Evolutionary conservation across 148 eudicot species (phyloP), one percentile per base, ranked within the genome.

Genomic region (Camellia japonica): DNA sequence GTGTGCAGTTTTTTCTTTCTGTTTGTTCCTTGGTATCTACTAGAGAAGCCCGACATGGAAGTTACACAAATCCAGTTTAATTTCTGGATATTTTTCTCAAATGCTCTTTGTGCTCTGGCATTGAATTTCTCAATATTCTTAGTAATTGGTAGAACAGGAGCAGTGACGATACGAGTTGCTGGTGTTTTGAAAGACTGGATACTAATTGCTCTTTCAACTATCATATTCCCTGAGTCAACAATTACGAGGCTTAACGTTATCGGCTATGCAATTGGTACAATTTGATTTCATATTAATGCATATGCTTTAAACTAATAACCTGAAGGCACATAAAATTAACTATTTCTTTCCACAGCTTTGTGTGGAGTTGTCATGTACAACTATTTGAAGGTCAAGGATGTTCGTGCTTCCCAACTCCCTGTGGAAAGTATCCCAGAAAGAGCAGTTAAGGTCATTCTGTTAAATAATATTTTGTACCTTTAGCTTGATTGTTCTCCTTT

Each of bases 131-230:
- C 97, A 63, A 93, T 93, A 73, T 90, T 93, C 86, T 82, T 91
- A 80, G 97, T 87, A 49, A 91, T 93, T 55, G 52, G 52, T 49
- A 49, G 52, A 90, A 91, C 97, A 54, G 90, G 97, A 81, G 97
- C 97, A 41, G 95, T 93, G 63, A 93, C 97, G 49, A 82, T 90
- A 70, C 52, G 97, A 73, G 97, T 93, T 75, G 95, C 97, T 85
- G 97, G 97, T 61, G 97, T 93, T 78, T 67, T 93, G 47, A 93
- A 93, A 85, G 97, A 93, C 77, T 93, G 97, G 97, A 93, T 91
- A 66, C 87, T 93, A 46, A 93, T 93, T 75, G 95, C 97, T 55
- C 95, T 93, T 82, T 91, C 97, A 73, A 93, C 97, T 60, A 86
- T 93, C 70, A 77, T 93, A 80, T 93, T 93, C 74, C 97, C 97